Evolutionary conservation across 1,139 yeast species (phyloP).

Genomic region (Martiniozyma asiatica): DNA sequence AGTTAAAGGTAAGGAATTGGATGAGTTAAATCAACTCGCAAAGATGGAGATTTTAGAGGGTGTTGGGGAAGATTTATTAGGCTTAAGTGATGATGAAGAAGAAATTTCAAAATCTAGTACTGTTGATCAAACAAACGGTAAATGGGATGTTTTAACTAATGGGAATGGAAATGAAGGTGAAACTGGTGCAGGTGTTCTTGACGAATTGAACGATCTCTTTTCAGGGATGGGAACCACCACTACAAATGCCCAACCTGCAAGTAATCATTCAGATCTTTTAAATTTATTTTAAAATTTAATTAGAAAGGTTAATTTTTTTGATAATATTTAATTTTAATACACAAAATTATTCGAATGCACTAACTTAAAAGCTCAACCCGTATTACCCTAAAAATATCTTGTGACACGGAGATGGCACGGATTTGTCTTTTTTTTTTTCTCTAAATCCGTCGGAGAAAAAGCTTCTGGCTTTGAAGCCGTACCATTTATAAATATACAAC

Average conservation of each 20-base stretch:
- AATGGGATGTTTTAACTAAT: constrained; percentile 7
- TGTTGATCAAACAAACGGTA: no score
- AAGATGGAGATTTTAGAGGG: constrained; percentile 61
- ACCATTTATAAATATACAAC: no score
- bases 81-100: constrained; percentile 55
- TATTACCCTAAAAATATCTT: no score
- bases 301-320: no score
- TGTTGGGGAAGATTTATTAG: constrained; percentile 65
- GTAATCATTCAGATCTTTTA: constrained; percentile 5
- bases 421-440: no score
- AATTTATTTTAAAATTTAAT: constrained; percentile 2
- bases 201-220: constrained; percentile 61
- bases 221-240: constrained; percentile 26
- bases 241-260: constrained; percentile 1
- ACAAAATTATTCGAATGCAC: no score
- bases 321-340: no score
- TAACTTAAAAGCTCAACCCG: no score
- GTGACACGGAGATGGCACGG: no score
- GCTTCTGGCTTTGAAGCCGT: no score
- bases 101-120: no score
- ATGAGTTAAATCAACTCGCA: constrained; percentile 70
- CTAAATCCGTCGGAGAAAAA: no score
- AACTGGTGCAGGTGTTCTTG: constrained; percentile 30
- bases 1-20: constrained; percentile 30
- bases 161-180: constrained; percentile 5